phyloP scores from a whole-genome alignment of 2,329 filamentous ascomycete species.

The Cryphonectria naterciae region DNA sequence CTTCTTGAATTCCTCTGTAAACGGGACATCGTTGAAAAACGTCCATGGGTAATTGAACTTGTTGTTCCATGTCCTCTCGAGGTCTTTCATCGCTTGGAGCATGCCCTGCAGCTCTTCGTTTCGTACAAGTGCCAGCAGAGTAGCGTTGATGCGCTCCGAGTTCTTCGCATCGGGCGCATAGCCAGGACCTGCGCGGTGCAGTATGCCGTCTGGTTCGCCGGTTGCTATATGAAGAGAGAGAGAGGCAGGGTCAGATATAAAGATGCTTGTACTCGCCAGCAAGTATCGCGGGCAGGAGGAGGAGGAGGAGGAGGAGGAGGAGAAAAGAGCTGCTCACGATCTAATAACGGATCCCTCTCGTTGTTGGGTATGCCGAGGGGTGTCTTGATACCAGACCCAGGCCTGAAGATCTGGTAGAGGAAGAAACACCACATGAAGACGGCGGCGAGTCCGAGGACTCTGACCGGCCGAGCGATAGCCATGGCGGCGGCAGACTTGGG shows the following conservation, averaged over 20 bases:
- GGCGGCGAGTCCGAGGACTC: constrained; percentile 74
- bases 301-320: neutral
- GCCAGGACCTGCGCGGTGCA: constrained; percentile 74
- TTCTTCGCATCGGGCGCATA: constrained; percentile 78
- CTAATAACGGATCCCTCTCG: constrained; percentile 81
- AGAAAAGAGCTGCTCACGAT: constrained; percentile 64
- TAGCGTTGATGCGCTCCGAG: constrained; percentile 88
- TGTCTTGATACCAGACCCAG: constrained; percentile 47
- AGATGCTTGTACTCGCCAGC: constrained; percentile 1
- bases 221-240: constrained; percentile 61
- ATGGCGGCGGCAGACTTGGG: constrained; percentile 53
- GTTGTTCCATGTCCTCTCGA: constrained; percentile 94
- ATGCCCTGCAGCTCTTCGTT: constrained; percentile 88
- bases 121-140: constrained; percentile 86
- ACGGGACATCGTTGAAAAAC: constrained; percentile 96
- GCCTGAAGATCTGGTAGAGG: constrained; percentile 73
- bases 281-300: constrained; percentile 12
- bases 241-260: neutral
- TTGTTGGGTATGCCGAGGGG: constrained; percentile 46
- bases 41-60: constrained; percentile 99
- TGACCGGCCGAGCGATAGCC: constrained; percentile 84
- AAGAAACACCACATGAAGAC: constrained; percentile 78
- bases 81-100: constrained; percentile 84
- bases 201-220: constrained; percentile 76
- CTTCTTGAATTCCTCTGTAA: constrained; percentile 89